Evolutionary conservation across 2,329 filamentous ascomycete species (phyloP).

Genomic region (Phaeosphaeria sp.): DNA sequence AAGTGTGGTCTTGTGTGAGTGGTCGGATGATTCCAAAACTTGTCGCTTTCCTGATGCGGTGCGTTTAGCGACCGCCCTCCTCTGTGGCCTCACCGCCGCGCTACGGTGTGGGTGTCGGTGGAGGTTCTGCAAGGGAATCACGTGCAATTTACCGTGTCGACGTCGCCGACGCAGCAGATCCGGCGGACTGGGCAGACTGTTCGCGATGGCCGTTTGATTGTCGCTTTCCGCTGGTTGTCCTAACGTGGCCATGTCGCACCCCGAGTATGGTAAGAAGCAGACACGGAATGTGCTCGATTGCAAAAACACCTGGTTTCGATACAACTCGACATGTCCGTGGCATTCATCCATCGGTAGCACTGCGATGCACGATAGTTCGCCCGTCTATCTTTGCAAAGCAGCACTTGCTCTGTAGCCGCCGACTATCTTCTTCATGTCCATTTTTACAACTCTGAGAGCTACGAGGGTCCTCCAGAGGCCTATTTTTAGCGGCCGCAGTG

Average conservation of each 20-base stretch:
- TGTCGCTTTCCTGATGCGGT: conserved; percentile 22
- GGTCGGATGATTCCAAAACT: conserved; percentile 11
- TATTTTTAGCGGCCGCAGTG: conserved; percentile 36
- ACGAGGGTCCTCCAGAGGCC: conserved; percentile 7
- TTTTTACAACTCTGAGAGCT: conserved; percentile 11
- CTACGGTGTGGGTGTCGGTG: conserved; percentile 5
- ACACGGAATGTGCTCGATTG: conserved; percentile 1
- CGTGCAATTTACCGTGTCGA: conserved; percentile 9
- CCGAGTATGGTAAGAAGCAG: conserved; percentile 7
- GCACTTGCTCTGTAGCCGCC: conserved; percentile 12
- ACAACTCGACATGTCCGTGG: conserved; percentile 1
- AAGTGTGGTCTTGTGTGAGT: conserved; percentile 18
- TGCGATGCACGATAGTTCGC: conserved; percentile 2
- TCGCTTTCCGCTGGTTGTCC: background rate
- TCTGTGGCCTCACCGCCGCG: conserved; percentile 29
- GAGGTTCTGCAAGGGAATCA: conserved; percentile 20
- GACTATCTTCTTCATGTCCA: conserved; percentile 15
- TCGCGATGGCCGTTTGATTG: conserved; percentile 1
- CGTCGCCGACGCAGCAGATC: background rate
- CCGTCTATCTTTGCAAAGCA: conserved; percentile 1
- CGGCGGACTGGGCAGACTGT: background rate
- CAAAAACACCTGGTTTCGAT: conserved; percentile 21
- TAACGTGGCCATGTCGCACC: conserved; percentile 5
- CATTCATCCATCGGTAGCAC: conserved; percentile 9
- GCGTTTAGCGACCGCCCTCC: conserved; percentile 12